These are phyloP conservation scores for Ogataea zsoltii DNA, from an alignment of 805 yeast species.

Conservation along the genomic window DNA sequence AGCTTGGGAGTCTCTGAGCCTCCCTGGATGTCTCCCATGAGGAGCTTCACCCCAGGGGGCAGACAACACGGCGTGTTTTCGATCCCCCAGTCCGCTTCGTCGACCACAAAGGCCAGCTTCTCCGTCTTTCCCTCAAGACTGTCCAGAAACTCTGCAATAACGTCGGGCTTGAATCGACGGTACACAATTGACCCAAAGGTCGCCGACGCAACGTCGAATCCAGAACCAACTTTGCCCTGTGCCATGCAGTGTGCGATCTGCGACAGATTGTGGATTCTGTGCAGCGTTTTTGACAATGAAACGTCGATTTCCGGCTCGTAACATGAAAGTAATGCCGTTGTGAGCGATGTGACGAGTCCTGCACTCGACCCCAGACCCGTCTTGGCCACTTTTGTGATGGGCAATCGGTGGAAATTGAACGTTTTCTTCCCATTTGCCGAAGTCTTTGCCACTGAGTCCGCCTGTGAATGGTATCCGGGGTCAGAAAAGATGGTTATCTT, in stretches of 20 bases:
- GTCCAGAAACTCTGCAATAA: slow-evolving; percentile 37
- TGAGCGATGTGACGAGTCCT: slow-evolving; percentile 79
- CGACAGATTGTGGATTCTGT: slow-evolving; percentile 73
- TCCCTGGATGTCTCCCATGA: slow-evolving; percentile 92
- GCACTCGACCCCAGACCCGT: slow-evolving; percentile 98
- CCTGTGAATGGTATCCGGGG: slow-evolving; percentile 84
- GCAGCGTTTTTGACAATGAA: slow-evolving; percentile 22
- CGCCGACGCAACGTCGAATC: slow-evolving; percentile 97
- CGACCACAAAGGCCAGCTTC: slow-evolving; percentile 39
- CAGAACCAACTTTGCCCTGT: slow-evolving; percentile 94
- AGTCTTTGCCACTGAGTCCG: slow-evolving; percentile 37
- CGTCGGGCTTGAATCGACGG: slow-evolving; percentile 65
- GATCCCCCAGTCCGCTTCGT: slow-evolving; percentile 60
- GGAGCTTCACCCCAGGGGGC: slow-evolving; percentile 65
- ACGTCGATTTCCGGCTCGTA: slow-evolving; percentile 39
- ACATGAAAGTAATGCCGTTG: slow-evolving; percentile 63
- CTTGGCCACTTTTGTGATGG: slow-evolving; percentile 76
- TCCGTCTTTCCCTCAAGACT: slow-evolving; percentile 22
- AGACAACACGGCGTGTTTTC: slow-evolving; percentile 53
- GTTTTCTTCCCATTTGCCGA: slow-evolving; percentile 39
- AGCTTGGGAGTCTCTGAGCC: slow-evolving; percentile 95
- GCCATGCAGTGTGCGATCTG: slow-evolving; percentile 93
- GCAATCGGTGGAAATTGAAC: slow-evolving; percentile 60
- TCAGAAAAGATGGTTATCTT: slow-evolving; percentile 75
- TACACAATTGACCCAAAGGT: slow-evolving; percentile 87